Conservation (phyloP, 1,284 basidiomycete genomes). For the Marasmius fiardii region DNA sequence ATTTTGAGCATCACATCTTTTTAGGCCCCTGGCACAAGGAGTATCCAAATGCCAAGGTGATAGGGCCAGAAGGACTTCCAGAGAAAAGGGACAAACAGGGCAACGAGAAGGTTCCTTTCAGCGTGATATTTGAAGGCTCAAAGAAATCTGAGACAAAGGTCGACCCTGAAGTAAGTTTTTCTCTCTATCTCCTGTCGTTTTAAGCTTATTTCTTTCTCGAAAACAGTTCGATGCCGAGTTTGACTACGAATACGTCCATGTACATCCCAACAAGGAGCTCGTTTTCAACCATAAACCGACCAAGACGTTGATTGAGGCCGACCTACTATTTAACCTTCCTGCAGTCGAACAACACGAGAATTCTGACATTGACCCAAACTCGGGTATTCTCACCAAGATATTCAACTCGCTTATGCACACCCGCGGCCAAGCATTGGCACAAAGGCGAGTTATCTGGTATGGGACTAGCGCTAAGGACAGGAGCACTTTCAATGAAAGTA, state of each 20-base stretch:
- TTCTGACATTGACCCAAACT: constrained; percentile 35
- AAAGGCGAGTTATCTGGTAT: background rate
- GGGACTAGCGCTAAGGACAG: background rate
- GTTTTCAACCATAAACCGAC: background rate
- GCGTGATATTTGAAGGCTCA: background rate
- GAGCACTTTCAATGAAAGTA: background rate
- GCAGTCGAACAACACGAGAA: constrained; percentile 71
- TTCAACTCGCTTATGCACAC: background rate
- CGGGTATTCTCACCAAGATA: background rate
- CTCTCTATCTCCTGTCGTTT: background rate
- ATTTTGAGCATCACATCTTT: background rate
- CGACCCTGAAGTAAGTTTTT: background rate
- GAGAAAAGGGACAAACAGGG: background rate
- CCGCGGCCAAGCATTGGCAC: background rate
- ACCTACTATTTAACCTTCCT: constrained; percentile 89
- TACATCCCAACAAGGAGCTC: background rate
- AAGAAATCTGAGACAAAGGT: background rate
- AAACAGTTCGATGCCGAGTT: background rate
- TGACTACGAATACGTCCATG: background rate
- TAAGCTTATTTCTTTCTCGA: background rate
- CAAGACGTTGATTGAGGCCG: constrained; percentile 60
- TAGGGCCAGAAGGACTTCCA: background rate
- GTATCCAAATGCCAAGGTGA: background rate
- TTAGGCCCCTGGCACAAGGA: background rate
- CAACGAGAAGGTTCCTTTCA: background rate